phyloP scores from a whole-genome alignment of 2,329 filamentous ascomycete species.

The Chaetomiaceae sp. region DNA sequence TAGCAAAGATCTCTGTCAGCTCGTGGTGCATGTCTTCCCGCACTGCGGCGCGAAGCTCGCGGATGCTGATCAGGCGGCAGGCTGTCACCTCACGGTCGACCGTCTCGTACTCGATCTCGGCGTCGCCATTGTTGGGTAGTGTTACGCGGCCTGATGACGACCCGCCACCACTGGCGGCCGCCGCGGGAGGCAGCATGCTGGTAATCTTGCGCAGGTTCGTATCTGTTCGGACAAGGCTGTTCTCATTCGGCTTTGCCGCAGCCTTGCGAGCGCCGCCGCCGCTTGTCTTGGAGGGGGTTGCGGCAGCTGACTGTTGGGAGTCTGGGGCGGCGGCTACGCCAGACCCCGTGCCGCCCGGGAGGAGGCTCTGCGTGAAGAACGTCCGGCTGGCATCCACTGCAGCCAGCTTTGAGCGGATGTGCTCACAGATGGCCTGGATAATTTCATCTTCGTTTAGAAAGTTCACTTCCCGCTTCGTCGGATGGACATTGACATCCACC shows the following conservation, averaged over 20 bases:
- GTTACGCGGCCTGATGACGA: conserved; percentile 28
- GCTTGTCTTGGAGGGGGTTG: conserved; percentile 34
- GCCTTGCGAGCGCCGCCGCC: conserved; percentile 38
- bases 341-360: conserved; percentile 58
- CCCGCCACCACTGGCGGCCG: conserved; percentile 32
- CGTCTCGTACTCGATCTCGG: conserved; percentile 64
- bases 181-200: conserved; percentile 74
- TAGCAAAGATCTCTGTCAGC: conserved; percentile 80
- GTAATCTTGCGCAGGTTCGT: conserved; percentile 89
- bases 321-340: conserved; percentile 25
- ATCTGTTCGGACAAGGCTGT: conserved; percentile 87
- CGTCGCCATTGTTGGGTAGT: conserved; percentile 13
- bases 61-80: conserved; percentile 79
- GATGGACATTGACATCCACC: conserved; percentile 96
- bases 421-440: conserved; percentile 75
- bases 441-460: conserved; percentile 98
- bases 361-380: conserved; percentile 87
- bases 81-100: conserved; percentile 64
- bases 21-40: conserved; percentile 78
- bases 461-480: conserved; percentile 94
- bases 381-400: conserved; percentile 90
- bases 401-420: conserved; percentile 72
- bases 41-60: conserved; percentile 75
- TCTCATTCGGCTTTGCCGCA: conserved; percentile 65
- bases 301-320: conserved; percentile 27